Evolutionary conservation across 1,139 yeast genomes (phyloP).

Genomic region (Debaryomyces psychrophilus): DNA sequence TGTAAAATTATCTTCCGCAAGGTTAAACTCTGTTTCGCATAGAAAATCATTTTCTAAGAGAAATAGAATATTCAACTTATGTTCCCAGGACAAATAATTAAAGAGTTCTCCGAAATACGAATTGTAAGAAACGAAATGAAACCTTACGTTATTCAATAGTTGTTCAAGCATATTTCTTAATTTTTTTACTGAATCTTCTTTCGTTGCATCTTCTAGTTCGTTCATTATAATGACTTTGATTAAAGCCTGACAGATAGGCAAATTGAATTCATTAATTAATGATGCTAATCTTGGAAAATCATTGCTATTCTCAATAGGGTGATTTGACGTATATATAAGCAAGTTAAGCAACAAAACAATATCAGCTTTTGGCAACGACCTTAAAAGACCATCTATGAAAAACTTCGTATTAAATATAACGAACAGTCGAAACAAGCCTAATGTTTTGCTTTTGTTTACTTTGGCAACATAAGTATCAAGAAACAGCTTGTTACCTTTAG

Average conservation of each 20-base stretch:
- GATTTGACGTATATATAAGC: slow-evolving; percentile 15
- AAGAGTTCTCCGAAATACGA: slow-evolving; percentile 49
- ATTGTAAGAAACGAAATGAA: slow-evolving; percentile 36
- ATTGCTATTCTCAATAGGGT: slow-evolving; percentile 16
- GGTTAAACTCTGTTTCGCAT: slow-evolving; percentile 18
- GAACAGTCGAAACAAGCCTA: slow-evolving; percentile 21
- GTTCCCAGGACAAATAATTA: slow-evolving; percentile 34
- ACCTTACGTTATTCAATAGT: slow-evolving; percentile 49
- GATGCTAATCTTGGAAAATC: slow-evolving; percentile 25
- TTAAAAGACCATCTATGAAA: slow-evolving; percentile 27
- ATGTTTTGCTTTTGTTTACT: slow-evolving; percentile 13
- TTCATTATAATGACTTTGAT: slow-evolving; percentile 25
- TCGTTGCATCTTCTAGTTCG: slow-evolving; percentile 19
- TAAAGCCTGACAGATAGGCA: slow-evolving; percentile 55
- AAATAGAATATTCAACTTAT: slow-evolving; percentile 31
- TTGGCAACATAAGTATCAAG: slow-evolving; percentile 16
- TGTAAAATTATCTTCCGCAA: neutral
- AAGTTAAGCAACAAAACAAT: slow-evolving; percentile 27
- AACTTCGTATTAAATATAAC: slow-evolving; percentile 26
- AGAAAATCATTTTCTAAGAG: slow-evolving; percentile 35
- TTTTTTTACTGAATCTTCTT: slow-evolving; percentile 16
- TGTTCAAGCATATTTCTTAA: slow-evolving; percentile 35
- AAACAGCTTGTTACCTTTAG: slow-evolving; percentile 9
- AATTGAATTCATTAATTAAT: slow-evolving; percentile 52
- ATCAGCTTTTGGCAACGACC: slow-evolving; percentile 23